Percentiles rank a stretch among this genome's conserved stretches.
phyloP scores from a whole-genome alignment of 306 rosid genomes.

The Carpinus fangiana region DNA sequence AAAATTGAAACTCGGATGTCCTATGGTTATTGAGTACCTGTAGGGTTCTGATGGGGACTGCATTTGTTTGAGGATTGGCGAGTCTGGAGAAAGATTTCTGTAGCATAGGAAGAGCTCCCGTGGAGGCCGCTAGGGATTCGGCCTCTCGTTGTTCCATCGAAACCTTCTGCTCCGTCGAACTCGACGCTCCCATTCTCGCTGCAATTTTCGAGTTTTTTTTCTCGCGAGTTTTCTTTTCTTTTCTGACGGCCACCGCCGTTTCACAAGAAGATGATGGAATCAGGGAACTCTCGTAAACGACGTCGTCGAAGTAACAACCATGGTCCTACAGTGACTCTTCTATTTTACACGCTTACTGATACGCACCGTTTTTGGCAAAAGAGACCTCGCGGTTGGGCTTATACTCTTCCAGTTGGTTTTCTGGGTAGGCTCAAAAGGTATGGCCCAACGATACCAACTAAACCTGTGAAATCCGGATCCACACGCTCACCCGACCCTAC shows the following conservation, averaged over 20 bases:
- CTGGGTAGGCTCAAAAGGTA: background rate
- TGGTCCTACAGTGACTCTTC: too few species aligned
- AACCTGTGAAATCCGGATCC: background rate
- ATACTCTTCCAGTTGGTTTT: background rate
- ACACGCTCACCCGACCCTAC: background rate
- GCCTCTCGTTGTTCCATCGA: constrained; percentile 64
- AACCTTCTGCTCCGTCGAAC: constrained; percentile 51
- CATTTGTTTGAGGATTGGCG: constrained; percentile 51
- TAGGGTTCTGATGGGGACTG: constrained; percentile 49
- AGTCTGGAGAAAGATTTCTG: constrained; percentile 65
- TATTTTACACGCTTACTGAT: too few species aligned
- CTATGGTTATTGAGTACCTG: constrained; percentile 40
- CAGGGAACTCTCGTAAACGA: too few species aligned
- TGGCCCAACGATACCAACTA: background rate
- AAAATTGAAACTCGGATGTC: constrained; percentile 2
- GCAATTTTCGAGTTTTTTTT: background rate
- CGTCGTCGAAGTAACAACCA: too few species aligned
- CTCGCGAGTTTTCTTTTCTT: background rate
- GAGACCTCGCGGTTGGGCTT: background rate
- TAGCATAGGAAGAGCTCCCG: constrained; percentile 80
- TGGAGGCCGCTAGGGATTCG: constrained; percentile 64
- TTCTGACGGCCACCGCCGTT: background rate
- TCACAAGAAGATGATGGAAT: background rate
- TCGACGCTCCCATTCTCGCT: constrained; percentile 70
- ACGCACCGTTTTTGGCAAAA: too few species aligned